Evolutionary conservation across 2,329 filamentous ascomycete genomes (phyloP), one percentile per base, ranked within the genome.

Genomic region (Arthrocladium fulminans): DNA sequence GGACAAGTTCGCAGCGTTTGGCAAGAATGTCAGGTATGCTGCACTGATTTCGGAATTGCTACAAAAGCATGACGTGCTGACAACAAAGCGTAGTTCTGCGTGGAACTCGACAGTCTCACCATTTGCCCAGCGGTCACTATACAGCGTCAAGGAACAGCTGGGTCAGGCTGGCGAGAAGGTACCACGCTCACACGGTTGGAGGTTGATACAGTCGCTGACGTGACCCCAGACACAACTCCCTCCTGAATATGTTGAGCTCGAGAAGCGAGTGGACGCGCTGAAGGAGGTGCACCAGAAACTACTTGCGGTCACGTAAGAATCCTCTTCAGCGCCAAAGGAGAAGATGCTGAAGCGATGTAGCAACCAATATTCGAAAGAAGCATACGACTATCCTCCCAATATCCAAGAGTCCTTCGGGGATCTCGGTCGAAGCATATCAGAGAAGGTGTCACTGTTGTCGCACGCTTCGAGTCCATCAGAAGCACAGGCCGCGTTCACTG

Each of bases 211-310:
- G 37, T 12, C n/a, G n/a, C 42, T 40, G 47, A 53, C 46, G 38
- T 41, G 6, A 12, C 22, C 13, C 22, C 45, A 94, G 88, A 98
- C 92, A 55, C 85, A 97, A 72, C 86, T 98, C 37, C 92, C 92
- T 39, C 84, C 89, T 59, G 92, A 97, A 71, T 98, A 98, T 71
- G 86, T 96, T 65, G 89, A 97, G 70, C 84, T 98, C 54, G 92
- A 98, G 80, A 96, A 96, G 79, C 84, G 90, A 58, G 88, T 97
- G 62, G 92, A 98, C 80, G 92, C 92, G 51, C 75, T 98, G 65
- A 97, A 95, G 76, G 82, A 86, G 65, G 92, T 94, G 51, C 92
- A 98, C 70, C 88, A 94, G 73, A 95, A 94, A 75, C 86, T 98
- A 76, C 81, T 98, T 55, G 81, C 88, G 59, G 92, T 97, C 65